Base-by-base conservation (phyloP, 164 flowering plant species). In the Piper longum region DNA sequence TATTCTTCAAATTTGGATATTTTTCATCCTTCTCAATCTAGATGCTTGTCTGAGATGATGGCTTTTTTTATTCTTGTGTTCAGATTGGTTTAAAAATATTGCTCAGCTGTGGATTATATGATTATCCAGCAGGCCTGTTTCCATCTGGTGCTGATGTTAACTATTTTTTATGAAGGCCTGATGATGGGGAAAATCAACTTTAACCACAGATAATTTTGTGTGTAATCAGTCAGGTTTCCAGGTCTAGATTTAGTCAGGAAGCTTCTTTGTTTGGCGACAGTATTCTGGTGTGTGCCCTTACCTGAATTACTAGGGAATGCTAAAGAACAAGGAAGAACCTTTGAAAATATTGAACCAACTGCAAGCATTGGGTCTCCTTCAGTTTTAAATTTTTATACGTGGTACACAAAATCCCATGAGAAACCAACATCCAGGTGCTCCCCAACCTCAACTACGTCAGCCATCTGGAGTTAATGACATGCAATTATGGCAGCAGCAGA, bases 401-500 rank as follows among this genome's bases (percentile, higher is more conserved):
- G 70, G 67, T 54, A 74, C 66, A 55, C 71, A 70, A 57, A 73
- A 65, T 61, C 63, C 65, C 55, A 65, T 73, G 72, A 72, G 72
- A 67, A 70, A 72, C 54, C 80, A 70, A 62, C 75, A 78, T 52
- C 60, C 73, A 55, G 76, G 76, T 44, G 68, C 79, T 77, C 72
- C 76, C 14, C 85, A 75, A 61, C 73, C 77, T 71, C 63, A 41
- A 17, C 62, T 73, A 26, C 73, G 76, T 72, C 83, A 79, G 74
- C 85, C 73, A 67, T 69, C 78, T 65, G 82, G 82, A 39, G 54
- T 69, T 16, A 71, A 36, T 77, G 89, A 85, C 59, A 74, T 80
- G 71, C 80, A 77, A 68, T 62, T 78, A 66, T 71, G 82, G 76
- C 91, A 85, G 73, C 87, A 80, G 63, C 88, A 84, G 2, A 18